phyloP scores from a whole-genome alignment of 2,329 filamentous ascomycete genomes.

The Thermothelomyces thermophilus region DNA sequence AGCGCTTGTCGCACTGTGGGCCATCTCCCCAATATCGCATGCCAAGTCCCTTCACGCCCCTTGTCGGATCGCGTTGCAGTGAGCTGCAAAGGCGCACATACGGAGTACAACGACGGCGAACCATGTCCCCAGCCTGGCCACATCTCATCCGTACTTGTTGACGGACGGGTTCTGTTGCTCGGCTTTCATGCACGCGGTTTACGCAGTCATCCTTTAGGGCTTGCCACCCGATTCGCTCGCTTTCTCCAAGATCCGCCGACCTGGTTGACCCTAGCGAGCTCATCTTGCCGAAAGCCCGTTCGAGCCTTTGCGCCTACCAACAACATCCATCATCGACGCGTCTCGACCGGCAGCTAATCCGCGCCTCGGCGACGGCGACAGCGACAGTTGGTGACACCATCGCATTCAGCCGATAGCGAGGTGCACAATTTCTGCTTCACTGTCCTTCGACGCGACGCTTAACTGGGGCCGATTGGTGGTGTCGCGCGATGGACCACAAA shows the following conservation, averaged over 20 bases:
- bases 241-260: neutral
- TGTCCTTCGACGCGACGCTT: neutral
- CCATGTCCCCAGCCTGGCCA: neutral
- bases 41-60: neutral
- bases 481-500: slow-evolving; percentile 47
- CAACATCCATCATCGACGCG: neutral
- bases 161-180: neutral
- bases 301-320: neutral
- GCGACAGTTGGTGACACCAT: neutral
- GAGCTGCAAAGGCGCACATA: slow-evolving; percentile 4
- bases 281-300: neutral
- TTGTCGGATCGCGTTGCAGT: neutral
- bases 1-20: neutral
- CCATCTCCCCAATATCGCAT: neutral
- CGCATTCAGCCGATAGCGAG: too few relatives aligned
- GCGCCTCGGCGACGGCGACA: neutral
- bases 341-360: neutral
- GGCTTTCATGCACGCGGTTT: neutral
- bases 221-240: neutral
- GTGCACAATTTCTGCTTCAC: neutral
- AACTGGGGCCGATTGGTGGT: slow-evolving; percentile 8
- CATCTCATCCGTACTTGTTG: neutral
- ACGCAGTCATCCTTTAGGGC: neutral
- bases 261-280: neutral
- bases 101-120: too few relatives aligned